phyloP scores from a whole-genome alignment of 139 green algal species.

The Dunaliella primolecta region DNA sequence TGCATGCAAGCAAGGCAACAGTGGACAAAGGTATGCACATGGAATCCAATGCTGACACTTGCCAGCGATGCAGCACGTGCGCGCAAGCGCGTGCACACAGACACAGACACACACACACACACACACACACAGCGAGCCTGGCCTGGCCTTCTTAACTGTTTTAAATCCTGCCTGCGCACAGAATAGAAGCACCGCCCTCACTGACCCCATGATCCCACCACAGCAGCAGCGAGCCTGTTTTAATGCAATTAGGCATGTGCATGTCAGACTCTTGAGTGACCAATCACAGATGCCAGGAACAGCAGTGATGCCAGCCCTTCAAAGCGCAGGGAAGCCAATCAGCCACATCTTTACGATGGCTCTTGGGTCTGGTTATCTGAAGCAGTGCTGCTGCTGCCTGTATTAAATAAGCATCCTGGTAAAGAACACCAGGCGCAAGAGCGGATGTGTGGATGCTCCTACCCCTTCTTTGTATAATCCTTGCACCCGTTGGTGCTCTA shows the following conservation, averaged over 20 bases:
- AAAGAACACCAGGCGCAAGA: not conserved
- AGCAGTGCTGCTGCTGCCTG: not conserved
- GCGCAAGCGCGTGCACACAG: too few relatives aligned
- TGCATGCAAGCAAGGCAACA: too few relatives aligned
- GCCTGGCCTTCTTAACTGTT: not conserved
- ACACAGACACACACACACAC: too few relatives aligned
- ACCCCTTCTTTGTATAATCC: too few relatives aligned
- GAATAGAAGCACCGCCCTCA: not conserved
- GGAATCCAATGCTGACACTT: not conserved
- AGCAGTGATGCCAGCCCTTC: not conserved
- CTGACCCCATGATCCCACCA: not conserved
- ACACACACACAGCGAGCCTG: not conserved
- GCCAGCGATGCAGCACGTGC: too few relatives aligned
- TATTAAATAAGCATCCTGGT: not conserved
- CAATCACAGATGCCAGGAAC: not conserved
- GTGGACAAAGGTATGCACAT: not conserved
- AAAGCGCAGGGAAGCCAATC: not conserved
- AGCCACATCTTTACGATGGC: not conserved
- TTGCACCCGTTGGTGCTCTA: not conserved
- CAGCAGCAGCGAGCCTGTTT: not conserved
- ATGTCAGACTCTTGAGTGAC: too few relatives aligned
- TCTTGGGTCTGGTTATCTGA: not conserved
- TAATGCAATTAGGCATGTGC: too few relatives aligned
- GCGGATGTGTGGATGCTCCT: too few relatives aligned
- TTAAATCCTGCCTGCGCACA: not conserved